Evolutionary conservation across 83 land plant genomes (phyloP).

Genomic region (Thuja plicata): DNA sequence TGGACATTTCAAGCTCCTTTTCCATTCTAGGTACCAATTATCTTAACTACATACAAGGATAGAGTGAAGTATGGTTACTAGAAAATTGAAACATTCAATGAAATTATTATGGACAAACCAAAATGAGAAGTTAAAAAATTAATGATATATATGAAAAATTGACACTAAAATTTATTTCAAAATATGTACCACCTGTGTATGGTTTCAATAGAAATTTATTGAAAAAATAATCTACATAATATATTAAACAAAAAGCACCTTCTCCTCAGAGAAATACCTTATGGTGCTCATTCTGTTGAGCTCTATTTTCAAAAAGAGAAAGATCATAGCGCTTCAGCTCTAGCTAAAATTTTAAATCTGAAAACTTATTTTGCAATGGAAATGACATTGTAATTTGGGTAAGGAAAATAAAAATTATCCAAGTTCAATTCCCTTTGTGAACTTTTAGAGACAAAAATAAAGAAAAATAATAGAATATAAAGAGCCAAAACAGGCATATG

Average conservation of each 20-base stretch:
- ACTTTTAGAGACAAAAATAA: neutral
- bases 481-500: too few species aligned
- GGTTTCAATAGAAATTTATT: neutral
- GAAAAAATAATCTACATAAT: too few species aligned
- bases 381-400: conserved; percentile 78
- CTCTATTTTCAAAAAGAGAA: conserved; percentile 79
- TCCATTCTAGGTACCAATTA: conserved; percentile 74
- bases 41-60: conserved; percentile 47
- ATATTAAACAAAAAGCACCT: neutral
- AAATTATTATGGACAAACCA: neutral
- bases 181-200: neutral
- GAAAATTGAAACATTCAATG: neutral
- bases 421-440: neutral
- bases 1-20: conserved; percentile 73
- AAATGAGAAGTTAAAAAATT: neutral
- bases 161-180: neutral
- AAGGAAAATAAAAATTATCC: neutral
- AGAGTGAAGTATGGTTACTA: neutral
- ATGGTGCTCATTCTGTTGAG: conserved; percentile 95
- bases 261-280: conserved; percentile 49
- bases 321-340: conserved; percentile 88
- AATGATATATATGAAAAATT: neutral
- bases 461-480: neutral
- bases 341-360: conserved; percentile 74
- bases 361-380: conserved; percentile 81